Base-by-base conservation (phyloP, 495 filamentous ascomycete species). In the Xylaria palmicola region DNA sequence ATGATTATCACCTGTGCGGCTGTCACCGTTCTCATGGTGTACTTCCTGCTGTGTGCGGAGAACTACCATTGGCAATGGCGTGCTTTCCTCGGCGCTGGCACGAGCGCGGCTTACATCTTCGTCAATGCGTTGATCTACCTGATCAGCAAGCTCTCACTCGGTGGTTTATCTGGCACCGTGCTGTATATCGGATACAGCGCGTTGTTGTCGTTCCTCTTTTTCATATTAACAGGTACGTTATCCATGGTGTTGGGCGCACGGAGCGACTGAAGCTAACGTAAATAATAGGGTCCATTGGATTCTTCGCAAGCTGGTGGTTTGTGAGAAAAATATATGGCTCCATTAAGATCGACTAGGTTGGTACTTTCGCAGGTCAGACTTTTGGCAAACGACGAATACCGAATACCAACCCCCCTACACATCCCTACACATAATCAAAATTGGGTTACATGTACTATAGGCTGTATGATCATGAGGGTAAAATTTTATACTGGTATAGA, bases 41-140 rank as follows among this genome's bases (percentile, higher is more conserved):
- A 98, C 75, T 97, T 96, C 78, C 66, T 98, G 56, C 86, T 98
- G 17, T 98, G 92, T 69, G 86, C 90, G 2, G 94, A 98, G 79
- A 93, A 98, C 77, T 98, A 98, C 72, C 90, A 95, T 69, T 98
- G 94, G 94, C 94, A 97, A 69, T 98, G 94, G 94, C 85, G 94
- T 41, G 86, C 90, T 12, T 98, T 98, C 79, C 79, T 87, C 34
- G 91, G 90, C 1, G 92, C 92, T 0, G 94, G 94, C 34, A 90
- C 90, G 67, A 92, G 88, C 39, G 92, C 92, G 2, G 82, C 81
- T 32, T 98, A 97, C 69, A 91, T 98, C 56, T 97, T 97, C 72
- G 72, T 88, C 7, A 92, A 95, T 66, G 90, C 91, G 2, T 69
- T 98, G 56, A 77, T 96, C 53, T 97, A 96, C 76, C 93, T 93